Evolutionary conservation across 2,329 filamentous ascomycete species (phyloP).

Genomic region (Trichoderma arundinaceum): DNA sequence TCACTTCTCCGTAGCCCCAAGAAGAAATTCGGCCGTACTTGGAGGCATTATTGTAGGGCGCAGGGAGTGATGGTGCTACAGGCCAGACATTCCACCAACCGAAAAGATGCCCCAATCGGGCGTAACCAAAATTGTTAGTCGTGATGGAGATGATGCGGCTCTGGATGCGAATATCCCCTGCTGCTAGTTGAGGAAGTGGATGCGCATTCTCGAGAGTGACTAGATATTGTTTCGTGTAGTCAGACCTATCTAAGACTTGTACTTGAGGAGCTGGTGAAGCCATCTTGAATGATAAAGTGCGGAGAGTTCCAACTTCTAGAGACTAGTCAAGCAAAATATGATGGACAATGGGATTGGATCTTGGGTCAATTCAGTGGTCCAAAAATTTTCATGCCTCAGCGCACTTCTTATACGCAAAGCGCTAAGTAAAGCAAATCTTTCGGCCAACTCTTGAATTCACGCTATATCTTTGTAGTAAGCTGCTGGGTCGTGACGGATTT

Average conservation of each 20-base stretch:
- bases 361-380: no score
- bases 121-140: slow-evolving; percentile 1
- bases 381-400: no score
- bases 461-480: no score
- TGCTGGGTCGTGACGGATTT: no score
- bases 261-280: slow-evolving; percentile 2
- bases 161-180: slow-evolving; percentile 6
- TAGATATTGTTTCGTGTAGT: slow-evolving; percentile 14
- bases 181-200: background rate
- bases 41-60: slow-evolving; percentile 10
- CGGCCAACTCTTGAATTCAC: no score
- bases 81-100: slow-evolving; percentile 24
- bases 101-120: background rate
- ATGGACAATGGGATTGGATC: no score
- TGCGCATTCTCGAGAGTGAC: slow-evolving; percentile 10
- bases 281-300: background rate
- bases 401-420: no score
- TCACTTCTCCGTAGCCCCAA: slow-evolving; percentile 23
- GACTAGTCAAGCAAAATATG: no score
- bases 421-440: no score
- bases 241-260: slow-evolving; percentile 11
- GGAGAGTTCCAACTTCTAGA: background rate
- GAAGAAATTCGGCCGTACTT: slow-evolving; percentile 17
- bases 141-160: slow-evolving; percentile 9
- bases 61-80: background rate